Evolutionary conservation across 108 stramenopile genomes (phyloP).

Genomic region (Cyclotella choctawhatcheeana): DNA sequence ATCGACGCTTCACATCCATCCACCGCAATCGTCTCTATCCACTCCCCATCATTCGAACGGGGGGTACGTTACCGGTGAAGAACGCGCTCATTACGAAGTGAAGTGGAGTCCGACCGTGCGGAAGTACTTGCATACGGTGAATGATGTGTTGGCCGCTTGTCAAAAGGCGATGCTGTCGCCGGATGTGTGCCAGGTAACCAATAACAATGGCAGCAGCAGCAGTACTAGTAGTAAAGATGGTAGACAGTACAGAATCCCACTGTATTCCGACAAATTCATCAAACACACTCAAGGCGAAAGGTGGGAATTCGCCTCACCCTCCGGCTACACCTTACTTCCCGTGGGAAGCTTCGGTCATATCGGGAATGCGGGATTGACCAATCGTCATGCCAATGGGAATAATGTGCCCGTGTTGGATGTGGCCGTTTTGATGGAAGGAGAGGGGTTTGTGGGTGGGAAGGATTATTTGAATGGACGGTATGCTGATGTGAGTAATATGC

Average conservation of each 20-base stretch:
- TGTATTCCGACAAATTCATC: slow-evolving; percentile 61
- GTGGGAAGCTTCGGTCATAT: slow-evolving; percentile 45
- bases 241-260: slow-evolving; percentile 18
- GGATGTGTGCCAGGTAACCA: slow-evolving; percentile 1
- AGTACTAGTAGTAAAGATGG: neutral
- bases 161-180: slow-evolving; percentile 13
- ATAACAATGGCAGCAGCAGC: neutral
- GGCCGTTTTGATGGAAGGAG: slow-evolving; percentile 64
- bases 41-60: slow-evolving; percentile 4
- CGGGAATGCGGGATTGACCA: slow-evolving; percentile 65
- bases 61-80: slow-evolving; percentile 40
- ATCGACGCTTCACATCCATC: slow-evolving; percentile 48
- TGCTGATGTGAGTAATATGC: slow-evolving; percentile 73
- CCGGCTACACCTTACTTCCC: slow-evolving; percentile 14
- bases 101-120: slow-evolving; percentile 59
- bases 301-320: slow-evolving; percentile 43
- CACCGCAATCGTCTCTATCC: slow-evolving; percentile 1
- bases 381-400: slow-evolving; percentile 72
- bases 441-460: slow-evolving; percentile 60
- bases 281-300: slow-evolving; percentile 35
- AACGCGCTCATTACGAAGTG: slow-evolving; percentile 48
- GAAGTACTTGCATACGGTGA: slow-evolving; percentile 53
- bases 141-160: slow-evolving; percentile 16
- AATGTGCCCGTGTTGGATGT: slow-evolving; percentile 73
- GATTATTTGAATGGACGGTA: slow-evolving; percentile 81